phyloP scores from a whole-genome alignment of 2,329 filamentous ascomycete species.

The Aspergillus sp. region DNA sequence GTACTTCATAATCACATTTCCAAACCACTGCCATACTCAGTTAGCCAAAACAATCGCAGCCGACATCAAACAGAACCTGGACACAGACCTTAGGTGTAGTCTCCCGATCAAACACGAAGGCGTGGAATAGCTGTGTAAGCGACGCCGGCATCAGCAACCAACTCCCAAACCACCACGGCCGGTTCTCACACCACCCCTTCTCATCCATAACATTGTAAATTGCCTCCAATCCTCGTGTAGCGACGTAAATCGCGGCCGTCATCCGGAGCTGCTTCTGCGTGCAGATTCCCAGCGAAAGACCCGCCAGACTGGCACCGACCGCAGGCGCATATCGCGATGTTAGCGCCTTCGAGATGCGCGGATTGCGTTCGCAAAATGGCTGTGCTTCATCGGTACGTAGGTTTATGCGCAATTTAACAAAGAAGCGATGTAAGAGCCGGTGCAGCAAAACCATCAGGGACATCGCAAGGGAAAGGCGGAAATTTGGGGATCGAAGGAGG shows the following conservation, averaged over 20 bases:
- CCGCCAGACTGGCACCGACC: slow-evolving; percentile 84
- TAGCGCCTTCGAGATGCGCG: slow-evolving; percentile 69
- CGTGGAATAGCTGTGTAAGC: slow-evolving; percentile 73
- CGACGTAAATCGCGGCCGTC: slow-evolving; percentile 76
- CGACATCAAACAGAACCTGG: slow-evolving; percentile 21
- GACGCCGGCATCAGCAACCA: slow-evolving; percentile 78
- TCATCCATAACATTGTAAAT: slow-evolving; percentile 80
- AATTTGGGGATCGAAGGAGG: slow-evolving; percentile 60
- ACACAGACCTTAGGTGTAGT: slow-evolving; percentile 62
- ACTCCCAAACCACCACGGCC: slow-evolving; percentile 82
- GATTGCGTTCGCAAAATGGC: slow-evolving; percentile 81
- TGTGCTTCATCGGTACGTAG: slow-evolving; percentile 77
- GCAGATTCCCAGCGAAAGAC: slow-evolving; percentile 77
- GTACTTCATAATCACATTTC: slow-evolving; percentile 66
- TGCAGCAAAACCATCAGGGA: slow-evolving; percentile 86
- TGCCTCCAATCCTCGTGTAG: slow-evolving; percentile 82
- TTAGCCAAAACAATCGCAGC: slow-evolving; percentile 1
- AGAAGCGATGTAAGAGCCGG: slow-evolving; percentile 85
- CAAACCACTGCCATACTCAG: slow-evolving; percentile 50
- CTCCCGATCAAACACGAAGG: slow-evolving; percentile 74
- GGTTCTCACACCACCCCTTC: slow-evolving; percentile 64
- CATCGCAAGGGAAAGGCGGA: slow-evolving; percentile 78
- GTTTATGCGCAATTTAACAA: slow-evolving; percentile 73
- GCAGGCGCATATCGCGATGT: slow-evolving; percentile 84
- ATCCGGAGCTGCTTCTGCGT: slow-evolving; percentile 70